Conservation (phyloP, 441 rosid species). For the Isatis lusitanica region DNA sequence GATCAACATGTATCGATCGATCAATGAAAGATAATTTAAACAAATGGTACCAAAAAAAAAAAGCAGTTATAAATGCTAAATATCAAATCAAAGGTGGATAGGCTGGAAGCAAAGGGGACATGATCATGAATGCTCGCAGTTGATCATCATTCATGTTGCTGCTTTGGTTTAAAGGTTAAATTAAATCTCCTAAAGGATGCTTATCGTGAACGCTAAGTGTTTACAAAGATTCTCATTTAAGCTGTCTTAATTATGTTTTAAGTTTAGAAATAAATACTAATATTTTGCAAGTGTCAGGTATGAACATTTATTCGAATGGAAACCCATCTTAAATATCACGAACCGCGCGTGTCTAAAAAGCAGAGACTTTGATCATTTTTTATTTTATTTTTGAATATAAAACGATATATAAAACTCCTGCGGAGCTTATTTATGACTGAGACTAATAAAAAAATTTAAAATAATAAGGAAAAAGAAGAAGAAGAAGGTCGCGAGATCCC, state of each 20-base stretch:
- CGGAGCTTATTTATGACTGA: not conserved
- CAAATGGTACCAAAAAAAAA: not conserved
- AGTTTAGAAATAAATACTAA: no score
- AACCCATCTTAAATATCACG: not conserved
- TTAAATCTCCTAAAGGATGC: not conserved
- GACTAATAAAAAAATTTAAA: not conserved
- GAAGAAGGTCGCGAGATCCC: conserved; percentile 23
- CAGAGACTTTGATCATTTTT: no score
- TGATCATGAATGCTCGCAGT: conserved; percentile 21
- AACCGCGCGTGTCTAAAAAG: not conserved
- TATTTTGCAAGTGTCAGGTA: not conserved
- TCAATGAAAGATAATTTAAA: no score
- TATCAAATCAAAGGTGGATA: not conserved
- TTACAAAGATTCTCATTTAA: not conserved
- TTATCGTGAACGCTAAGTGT: conserved; percentile 6
- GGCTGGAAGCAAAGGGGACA: conserved; percentile 15
- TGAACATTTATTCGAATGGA: not conserved
- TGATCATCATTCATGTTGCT: not conserved
- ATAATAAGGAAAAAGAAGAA: not conserved
- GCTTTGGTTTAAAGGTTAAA: conserved; percentile 10
- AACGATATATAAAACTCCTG: no score
- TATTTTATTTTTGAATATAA: no score
- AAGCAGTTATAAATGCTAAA: not conserved
- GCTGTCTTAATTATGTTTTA: not conserved
- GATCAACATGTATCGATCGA: no score